These are phyloP conservation scores for Irpex lacteus DNA, from an alignment of 1,284 basidiomycete species.

Conservation along the genomic window DNA sequence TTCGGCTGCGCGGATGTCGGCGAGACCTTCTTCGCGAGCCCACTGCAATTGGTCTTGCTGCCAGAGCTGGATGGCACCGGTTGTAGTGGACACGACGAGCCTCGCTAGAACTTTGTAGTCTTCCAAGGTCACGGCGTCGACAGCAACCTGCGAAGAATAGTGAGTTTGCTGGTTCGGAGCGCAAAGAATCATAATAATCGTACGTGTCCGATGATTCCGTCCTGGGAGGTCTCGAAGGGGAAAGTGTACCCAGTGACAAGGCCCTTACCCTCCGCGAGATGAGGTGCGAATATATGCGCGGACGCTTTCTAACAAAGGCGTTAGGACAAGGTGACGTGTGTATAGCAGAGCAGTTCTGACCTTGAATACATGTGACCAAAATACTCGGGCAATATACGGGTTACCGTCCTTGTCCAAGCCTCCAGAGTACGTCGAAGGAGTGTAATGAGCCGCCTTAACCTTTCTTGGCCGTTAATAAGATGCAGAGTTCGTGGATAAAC, in stretches of 20 bases:
- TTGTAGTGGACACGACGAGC: constrained; percentile 62
- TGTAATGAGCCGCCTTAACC: constrained; percentile 37
- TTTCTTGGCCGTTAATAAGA: constrained; percentile 17
- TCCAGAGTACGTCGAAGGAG: constrained; percentile 59
- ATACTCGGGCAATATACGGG: constrained; percentile 68
- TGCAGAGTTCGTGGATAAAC: not conserved
- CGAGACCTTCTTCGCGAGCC: constrained; percentile 82
- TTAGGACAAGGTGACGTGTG: constrained; percentile 3
- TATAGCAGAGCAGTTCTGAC: constrained; percentile 32
- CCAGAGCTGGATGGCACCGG: constrained; percentile 80
- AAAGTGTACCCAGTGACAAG: constrained; percentile 64
- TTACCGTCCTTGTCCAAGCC: constrained; percentile 54
- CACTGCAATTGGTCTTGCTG: constrained; percentile 63
- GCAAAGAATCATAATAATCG: constrained; percentile 21
- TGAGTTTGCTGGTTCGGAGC: constrained; percentile 12
- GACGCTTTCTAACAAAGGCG: constrained; percentile 37
- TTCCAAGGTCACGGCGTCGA: constrained; percentile 49
- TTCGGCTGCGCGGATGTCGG: constrained; percentile 61
- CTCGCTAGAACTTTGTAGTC: constrained; percentile 43
- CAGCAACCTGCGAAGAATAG: constrained; percentile 42
- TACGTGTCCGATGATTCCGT: constrained; percentile 77
- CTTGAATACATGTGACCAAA: constrained; percentile 62
- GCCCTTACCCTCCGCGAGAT: constrained; percentile 53
- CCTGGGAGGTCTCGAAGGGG: constrained; percentile 65
- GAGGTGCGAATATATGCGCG: constrained; percentile 58